Conservation (phyloP, 768 basidiomycete genomes). For the Sarcomyxa edulis region DNA sequence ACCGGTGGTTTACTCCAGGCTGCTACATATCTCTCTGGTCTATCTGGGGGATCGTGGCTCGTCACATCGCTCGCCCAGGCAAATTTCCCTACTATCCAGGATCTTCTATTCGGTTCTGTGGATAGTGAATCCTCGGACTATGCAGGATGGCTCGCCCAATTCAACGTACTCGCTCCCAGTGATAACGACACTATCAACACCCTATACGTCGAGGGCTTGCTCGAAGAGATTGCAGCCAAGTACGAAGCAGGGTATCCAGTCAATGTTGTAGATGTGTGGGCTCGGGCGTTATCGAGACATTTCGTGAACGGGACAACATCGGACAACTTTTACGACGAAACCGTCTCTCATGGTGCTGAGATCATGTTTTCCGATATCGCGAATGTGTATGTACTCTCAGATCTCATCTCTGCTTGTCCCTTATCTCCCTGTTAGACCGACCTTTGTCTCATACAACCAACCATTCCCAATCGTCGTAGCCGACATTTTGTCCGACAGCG, state of each 20-base stretch:
- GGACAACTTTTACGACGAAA: conserved; percentile 31
- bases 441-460: conserved; percentile 28
- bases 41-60: conserved; percentile 34
- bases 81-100: conserved; percentile 30
- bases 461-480: conserved; percentile 47
- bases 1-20: conserved; percentile 48
- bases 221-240: conserved; percentile 24
- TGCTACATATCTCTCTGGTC: conserved; percentile 45
- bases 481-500: conserved; percentile 26
- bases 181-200: not conserved
- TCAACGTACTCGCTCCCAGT: conserved; percentile 17
- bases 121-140: conserved; percentile 18
- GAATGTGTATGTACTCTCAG: conserved; percentile 3
- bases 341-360: conserved; percentile 40
- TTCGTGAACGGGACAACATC: conserved; percentile 43
- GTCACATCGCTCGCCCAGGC: conserved; percentile 31
- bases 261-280: conserved; percentile 9
- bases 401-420: not conserved
- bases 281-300: conserved; percentile 35
- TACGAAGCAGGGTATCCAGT: conserved; percentile 22
- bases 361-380: conserved; percentile 36
- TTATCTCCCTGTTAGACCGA: conserved; percentile 14
- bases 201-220: conserved; percentile 13
- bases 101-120: conserved; percentile 22
- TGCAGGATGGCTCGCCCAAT: conserved; percentile 28